Evolutionary conservation across 2,329 filamentous ascomycete species (phyloP).

Genomic region (Ophiosphaerella narmari): DNA sequence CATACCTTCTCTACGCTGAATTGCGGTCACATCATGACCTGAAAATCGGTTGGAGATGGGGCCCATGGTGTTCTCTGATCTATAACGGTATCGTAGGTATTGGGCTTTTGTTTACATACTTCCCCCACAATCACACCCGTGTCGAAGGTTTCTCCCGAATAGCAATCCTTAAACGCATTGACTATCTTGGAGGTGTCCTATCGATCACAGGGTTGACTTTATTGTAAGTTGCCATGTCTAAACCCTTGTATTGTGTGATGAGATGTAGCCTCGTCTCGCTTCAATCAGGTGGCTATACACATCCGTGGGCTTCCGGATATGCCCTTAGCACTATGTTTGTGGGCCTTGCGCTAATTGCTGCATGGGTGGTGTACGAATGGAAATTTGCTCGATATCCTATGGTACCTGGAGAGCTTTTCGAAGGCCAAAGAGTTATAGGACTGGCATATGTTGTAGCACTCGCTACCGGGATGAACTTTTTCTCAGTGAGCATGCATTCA

Average conservation of each 20-base stretch:
- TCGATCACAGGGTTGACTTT: constrained; percentile 40
- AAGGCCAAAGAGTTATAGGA: constrained; percentile 37
- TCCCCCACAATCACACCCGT: constrained; percentile 37
- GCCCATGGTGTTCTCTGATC: constrained; percentile 41
- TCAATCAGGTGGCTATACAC: constrained; percentile 47
- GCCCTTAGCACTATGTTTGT: constrained; percentile 44
- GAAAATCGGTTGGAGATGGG: constrained; percentile 39
- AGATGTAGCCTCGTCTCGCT: constrained; percentile 44
- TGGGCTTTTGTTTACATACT: constrained; percentile 38
- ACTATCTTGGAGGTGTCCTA: constrained; percentile 36
- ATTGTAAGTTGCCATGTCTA: constrained; percentile 24
- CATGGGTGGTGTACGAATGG: constrained; percentile 45
- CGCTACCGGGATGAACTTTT: constrained; percentile 43
- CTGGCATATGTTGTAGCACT: constrained; percentile 42
- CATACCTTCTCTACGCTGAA: constrained; percentile 39
- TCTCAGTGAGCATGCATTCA: constrained; percentile 9
- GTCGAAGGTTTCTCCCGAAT: constrained; percentile 38
- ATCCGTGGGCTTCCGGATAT: constrained; percentile 47
- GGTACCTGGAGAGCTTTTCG: constrained; percentile 45
- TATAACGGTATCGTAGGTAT: constrained; percentile 38
- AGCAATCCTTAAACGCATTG: constrained; percentile 39
- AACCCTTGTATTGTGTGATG: constrained; percentile 5
- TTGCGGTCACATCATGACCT: constrained; percentile 32
- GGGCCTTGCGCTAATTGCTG: constrained; percentile 40
- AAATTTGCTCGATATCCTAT: constrained; percentile 47